A percentile compares a stretch with the other conserved stretches of the same genome.
Conservation (phyloP, 306 rosid genomes). For the Rubus parviflorus region DNA sequence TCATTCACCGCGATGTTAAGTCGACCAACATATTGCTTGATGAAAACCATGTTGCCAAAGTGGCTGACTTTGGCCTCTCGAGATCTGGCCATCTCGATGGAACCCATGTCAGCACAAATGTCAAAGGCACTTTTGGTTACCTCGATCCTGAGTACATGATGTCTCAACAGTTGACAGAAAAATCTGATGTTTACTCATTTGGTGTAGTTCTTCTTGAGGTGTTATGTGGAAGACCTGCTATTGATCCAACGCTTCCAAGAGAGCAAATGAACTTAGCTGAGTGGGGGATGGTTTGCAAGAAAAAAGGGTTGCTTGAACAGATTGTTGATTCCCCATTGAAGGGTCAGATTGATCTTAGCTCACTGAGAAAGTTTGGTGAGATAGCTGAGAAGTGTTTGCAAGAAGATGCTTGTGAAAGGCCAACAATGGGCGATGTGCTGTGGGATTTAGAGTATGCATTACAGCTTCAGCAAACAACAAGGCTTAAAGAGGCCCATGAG, state of each 20-base stretch:
- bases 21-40: constrained; percentile 54
- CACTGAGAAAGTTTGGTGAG: constrained; percentile 50
- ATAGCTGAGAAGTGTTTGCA: constrained; percentile 44
- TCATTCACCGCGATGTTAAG: constrained; percentile 56
- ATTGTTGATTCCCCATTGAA: constrained; percentile 44
- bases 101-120: constrained; percentile 48
- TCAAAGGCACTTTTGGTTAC: constrained; percentile 57
- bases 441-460: constrained; percentile 61
- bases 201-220: constrained; percentile 54
- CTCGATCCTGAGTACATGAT: constrained; percentile 55
- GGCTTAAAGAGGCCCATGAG: constrained; percentile 36
- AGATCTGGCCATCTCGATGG: constrained; percentile 39
- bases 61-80: constrained; percentile 59
- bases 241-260: constrained; percentile 38
- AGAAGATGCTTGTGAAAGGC: constrained; percentile 40
- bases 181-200: constrained; percentile 56
- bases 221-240: constrained; percentile 48
- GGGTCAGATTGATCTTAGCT: constrained; percentile 40
- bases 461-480: constrained; percentile 50
- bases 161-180: constrained; percentile 45
- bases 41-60: constrained; percentile 46
- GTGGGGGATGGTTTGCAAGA: constrained; percentile 50
- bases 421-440: constrained; percentile 49
- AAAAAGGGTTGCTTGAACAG: constrained; percentile 41
- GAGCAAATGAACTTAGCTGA: constrained; percentile 53